Percentiles rank a stretch among this genome's conserved stretches.
These are phyloP conservation scores for Globisporangium sylvaticum DNA, from an alignment of 352 stramenopile genomes.

Conservation along the genomic window DNA sequence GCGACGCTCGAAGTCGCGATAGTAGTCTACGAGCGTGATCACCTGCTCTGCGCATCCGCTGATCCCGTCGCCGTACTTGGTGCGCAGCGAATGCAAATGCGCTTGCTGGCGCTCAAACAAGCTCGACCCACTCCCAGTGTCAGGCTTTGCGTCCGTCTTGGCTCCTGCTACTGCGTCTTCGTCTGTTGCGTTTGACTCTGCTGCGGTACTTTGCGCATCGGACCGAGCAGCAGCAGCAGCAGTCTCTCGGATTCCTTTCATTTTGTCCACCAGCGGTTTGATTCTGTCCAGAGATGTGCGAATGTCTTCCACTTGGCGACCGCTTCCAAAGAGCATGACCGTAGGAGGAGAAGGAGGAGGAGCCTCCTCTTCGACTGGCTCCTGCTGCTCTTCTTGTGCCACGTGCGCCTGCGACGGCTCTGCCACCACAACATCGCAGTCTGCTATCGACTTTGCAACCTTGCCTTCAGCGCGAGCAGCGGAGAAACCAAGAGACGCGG, in stretches of 20 bases:
- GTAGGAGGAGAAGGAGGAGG: background rate
- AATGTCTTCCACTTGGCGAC: conserved; percentile 40
- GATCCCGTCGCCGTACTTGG: conserved; percentile 57
- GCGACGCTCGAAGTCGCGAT: conserved; percentile 70
- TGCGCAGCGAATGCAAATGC: conserved; percentile 40
- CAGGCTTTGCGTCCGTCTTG: background rate
- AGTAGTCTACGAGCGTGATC: conserved; percentile 81
- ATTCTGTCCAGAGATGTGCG: conserved; percentile 40
- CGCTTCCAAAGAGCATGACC: conserved; percentile 33
- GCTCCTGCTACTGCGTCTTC: background rate
- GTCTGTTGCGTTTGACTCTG: background rate
- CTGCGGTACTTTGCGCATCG: background rate
- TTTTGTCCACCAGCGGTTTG: conserved; percentile 6
- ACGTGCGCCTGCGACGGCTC: background rate
- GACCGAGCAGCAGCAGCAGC: background rate
- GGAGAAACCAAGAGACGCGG: too few relatives aligned
- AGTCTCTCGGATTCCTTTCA: background rate
- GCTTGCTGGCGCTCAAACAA: conserved; percentile 15
- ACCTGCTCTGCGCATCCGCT: conserved; percentile 67
- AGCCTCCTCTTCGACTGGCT: background rate
- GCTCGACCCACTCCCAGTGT: conserved; percentile 1
- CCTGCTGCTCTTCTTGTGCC: background rate
- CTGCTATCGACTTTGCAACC: background rate
- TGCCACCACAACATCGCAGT: background rate
- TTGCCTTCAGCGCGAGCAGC: too few relatives aligned